Percentiles rank a stretch among this genome's conserved stretches.
Evolutionary conservation across 176 grass and related monocot genomes (phyloP).

Genomic region (Dactylis glomerata): DNA sequence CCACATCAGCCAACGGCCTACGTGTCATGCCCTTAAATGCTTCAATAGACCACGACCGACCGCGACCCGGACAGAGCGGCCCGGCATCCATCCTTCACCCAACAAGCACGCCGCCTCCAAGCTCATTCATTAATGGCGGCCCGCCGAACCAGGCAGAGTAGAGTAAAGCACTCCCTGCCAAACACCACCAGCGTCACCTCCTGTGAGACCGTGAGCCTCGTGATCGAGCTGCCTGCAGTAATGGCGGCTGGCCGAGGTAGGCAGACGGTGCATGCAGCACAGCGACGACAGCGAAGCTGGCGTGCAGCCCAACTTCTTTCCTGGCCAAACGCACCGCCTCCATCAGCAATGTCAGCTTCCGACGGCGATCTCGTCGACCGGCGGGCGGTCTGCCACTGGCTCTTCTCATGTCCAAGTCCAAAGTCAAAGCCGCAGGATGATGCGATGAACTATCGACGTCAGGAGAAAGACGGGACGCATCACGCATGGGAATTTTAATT

Average conservation of each 20-base stretch:
- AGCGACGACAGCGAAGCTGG: neutral
- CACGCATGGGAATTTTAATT: neutral
- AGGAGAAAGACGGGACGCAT: neutral
- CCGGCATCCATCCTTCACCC: neutral
- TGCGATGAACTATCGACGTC: slow-evolving; percentile 2
- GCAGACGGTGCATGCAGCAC: neutral
- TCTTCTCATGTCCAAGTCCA: neutral
- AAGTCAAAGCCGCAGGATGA: neutral
- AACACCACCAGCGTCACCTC: neutral
- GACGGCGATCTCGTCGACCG: neutral
- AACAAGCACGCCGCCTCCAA: neutral
- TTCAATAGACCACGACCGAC: neutral
- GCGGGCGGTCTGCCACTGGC: neutral
- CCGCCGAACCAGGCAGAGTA: neutral
- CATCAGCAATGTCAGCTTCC: neutral
- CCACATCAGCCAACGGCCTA: too few species aligned
- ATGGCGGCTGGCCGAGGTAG: neutral
- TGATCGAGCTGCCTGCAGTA: neutral
- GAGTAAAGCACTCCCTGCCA: slow-evolving; percentile 1
- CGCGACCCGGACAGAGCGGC: neutral
- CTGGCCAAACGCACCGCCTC: neutral
- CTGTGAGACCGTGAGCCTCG: neutral
- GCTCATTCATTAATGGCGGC: neutral
- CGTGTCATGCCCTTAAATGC: neutral
- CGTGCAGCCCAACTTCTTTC: neutral